phyloP scores from a whole-genome alignment of 345 rosid species.

The Gossypium turneri region DNA sequence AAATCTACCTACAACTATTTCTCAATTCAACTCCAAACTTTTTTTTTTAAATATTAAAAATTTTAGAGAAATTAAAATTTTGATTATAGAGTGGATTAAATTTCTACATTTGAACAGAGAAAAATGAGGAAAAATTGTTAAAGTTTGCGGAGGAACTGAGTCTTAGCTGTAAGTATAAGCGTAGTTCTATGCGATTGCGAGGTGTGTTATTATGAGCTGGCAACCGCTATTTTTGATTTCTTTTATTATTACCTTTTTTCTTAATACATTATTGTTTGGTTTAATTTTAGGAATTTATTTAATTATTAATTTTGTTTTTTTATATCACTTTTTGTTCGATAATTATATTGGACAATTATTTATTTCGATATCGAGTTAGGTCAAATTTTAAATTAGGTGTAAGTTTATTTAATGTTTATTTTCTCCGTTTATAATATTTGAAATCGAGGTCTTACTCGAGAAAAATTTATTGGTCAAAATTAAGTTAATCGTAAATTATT shows the following conservation, averaged over 20 bases:
- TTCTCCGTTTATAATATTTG: too few relatives aligned
- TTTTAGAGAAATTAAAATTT: background rate
- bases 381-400: too few relatives aligned
- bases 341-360: too few relatives aligned
- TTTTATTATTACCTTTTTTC: background rate
- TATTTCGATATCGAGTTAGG: too few relatives aligned
- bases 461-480: too few relatives aligned
- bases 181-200: conserved; percentile 20
- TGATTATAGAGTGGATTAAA: background rate
- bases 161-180: conserved; percentile 33
- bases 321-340: background rate
- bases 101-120: conserved; percentile 29
- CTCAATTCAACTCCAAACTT: background rate
- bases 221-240: conserved; percentile 25
- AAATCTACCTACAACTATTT: background rate
- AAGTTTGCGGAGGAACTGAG: conserved; percentile 11
- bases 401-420: too few relatives aligned
- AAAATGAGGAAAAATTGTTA: background rate
- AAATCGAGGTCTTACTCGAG: too few relatives aligned
- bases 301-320: background rate
- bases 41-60: too few relatives aligned
- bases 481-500: too few relatives aligned
- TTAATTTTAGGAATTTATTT: background rate
- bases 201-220: conserved; percentile 36
- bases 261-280: background rate